Evolutionary conservation across 2,329 filamentous ascomycete genomes (phyloP), one percentile per base, ranked within the genome.

Genomic region (Exophiala xenobiotica): DNA sequence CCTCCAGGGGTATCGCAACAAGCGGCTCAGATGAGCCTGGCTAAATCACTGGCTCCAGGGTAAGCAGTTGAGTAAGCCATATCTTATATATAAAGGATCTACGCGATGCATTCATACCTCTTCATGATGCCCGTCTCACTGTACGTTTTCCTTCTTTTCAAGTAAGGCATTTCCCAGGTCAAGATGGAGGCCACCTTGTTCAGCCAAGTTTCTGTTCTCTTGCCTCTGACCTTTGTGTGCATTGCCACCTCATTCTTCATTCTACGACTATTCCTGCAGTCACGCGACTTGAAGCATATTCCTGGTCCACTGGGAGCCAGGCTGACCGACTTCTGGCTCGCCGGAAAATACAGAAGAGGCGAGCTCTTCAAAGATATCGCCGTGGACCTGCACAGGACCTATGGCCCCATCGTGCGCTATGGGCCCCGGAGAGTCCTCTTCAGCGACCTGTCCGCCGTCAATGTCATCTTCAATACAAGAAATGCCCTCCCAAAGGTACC

Each of bases 321-420:
- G 2, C 74, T 80, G 46, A 87, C 85, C n/a, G 81, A 91, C 63
- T 83, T 82, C 76, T 92, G 87, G 87, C 77, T 88, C 14, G 80
- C 89, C 18, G 14, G 22, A 14, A 47, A 51, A 19, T 45, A 22
- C 38, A 51, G 46, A 51, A 39, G 20, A 7, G 46, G 37, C 16
- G 18, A 24, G 8, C 20, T 22, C 24, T 43, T 40, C 26, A 49
- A 4, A 29, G 37, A 38, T 8, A 41, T 55, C 27, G 23, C 47
- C 18, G 31, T 26, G 3, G 48, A 48, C n/a, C 38, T 55, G 4
- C 48, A 56, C 24, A 18, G 39, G 11, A 53, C 46, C 37, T 56
- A 58, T 49, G 56, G 56, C 18, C 43, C 43, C 5, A 23, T 58
- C 3, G 56, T 58, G 1, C 40, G 49, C 14, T 37, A 46, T 31